Evolutionary conservation across 441 rosid genomes (phyloP).

Genomic region (Adansonia rubrostipa): DNA sequence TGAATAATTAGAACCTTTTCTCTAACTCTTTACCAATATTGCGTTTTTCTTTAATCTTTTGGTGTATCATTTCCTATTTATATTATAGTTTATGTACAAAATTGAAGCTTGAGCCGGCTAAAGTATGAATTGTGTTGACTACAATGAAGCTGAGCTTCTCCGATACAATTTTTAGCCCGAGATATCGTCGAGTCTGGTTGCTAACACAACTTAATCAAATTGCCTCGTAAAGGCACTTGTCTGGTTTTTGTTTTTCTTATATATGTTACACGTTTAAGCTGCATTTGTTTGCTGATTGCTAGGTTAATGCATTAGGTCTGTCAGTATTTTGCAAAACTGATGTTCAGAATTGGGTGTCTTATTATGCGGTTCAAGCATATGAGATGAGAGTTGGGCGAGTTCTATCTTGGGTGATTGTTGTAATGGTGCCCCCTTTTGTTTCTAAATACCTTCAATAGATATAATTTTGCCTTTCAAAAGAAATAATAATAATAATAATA

Average conservation of each 20-base stretch:
- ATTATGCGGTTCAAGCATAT: background rate
- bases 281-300: too few species aligned
- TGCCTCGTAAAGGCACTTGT: background rate
- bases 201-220: background rate
- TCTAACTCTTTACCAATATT: background rate
- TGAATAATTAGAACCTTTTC: slow-evolving; percentile 10
- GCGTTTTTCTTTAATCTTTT: background rate
- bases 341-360: background rate
- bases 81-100: too few species aligned
- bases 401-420: background rate
- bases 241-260: background rate
- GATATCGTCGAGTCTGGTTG: background rate
- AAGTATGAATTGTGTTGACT: background rate
- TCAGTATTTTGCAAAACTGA: background rate
- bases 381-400: background rate
- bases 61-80: background rate
- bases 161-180: background rate
- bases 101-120: background rate
- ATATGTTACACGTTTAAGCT: background rate
- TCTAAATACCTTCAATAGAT: background rate
- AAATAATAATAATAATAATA: background rate
- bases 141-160: background rate
- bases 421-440: background rate
- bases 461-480: background rate
- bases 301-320: background rate